Evolutionary conservation across 1,139 yeast species (phyloP), one percentile per base, ranked within the genome.

Genomic region (Saccharomyces hybrid): DNA sequence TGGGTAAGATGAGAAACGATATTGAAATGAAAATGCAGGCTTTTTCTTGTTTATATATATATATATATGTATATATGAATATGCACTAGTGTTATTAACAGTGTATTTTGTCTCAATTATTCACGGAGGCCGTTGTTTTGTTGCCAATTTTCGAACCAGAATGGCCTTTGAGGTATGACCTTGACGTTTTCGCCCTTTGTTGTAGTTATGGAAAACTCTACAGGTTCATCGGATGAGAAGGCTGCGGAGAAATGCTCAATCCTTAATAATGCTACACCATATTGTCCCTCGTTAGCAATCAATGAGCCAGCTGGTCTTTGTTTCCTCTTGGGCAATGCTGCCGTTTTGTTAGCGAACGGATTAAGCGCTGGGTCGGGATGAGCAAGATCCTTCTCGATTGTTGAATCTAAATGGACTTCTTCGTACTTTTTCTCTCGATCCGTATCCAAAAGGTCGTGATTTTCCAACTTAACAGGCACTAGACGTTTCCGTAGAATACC

Each of bases 401-500:
- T 19, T 19, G 23, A 19, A 19, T 19, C 23, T 19, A 19, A 1
- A 8, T 66, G 60, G 1, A 38, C 0, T 38, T 38, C 44, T 38
- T 8, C n/a, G 25, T 38, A 38, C 0, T 38, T 16, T 38, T 16
- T 38, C 11, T 38, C 44, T 19, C 4, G n/a, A 3, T 19, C 44
- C 3, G 11, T 19, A 38, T 38, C 8, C 25, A 38, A 38, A 16
- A 19, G 13, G 19, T 58, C 56, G 28, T 54, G 26, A 48, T 65
- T 58, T 44, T 58, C 61, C 3, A 89, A 74, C 56, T 78, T 80
- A 1, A 87, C 82, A 0, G 97, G 97, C 48, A 88, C 80, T 2
- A 90, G 75, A 54, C 99, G 75, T 66, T 91, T 90, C 27, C 96
- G 77, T 13, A 91, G 81, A 2, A 84, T 81, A 1, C 97, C 97